Conservation (phyloP, 106 monocot species). For the Allium sativum region DNA sequence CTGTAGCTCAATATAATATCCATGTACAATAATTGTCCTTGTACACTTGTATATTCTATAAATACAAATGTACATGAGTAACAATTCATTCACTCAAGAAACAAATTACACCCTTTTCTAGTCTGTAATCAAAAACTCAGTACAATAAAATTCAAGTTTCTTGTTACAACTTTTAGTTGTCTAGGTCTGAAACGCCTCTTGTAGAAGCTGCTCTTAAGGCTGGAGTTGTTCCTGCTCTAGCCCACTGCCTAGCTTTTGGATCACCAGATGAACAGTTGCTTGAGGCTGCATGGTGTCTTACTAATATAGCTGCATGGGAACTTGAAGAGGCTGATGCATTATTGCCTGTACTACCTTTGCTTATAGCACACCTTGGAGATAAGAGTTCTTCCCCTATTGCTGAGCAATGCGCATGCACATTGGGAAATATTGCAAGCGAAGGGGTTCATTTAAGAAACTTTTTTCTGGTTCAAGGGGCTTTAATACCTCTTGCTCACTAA, state of each 20-base stretch:
- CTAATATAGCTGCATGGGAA: conserved; percentile 93
- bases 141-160: too few species aligned
- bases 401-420: conserved; percentile 97
- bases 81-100: too few species aligned
- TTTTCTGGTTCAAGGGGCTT: conserved; percentile 76
- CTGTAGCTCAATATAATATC: too few species aligned
- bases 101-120: too few species aligned
- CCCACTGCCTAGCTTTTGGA: conserved; percentile 82
- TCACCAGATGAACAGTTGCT: conserved; percentile 96
- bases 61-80: too few species aligned
- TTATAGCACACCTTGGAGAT: conserved; percentile 97
- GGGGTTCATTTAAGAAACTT: conserved; percentile 69
- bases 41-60: too few species aligned
- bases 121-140: too few species aligned
- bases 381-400: conserved; percentile 84
- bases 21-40: too few species aligned
- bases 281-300: conserved; percentile 98
- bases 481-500: conserved; percentile 73
- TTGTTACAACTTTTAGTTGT: too few species aligned
- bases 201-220: conserved; percentile 69
- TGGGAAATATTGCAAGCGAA: conserved; percentile 98
- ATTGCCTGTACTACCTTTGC: conserved; percentile 79
- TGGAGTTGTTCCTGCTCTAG: conserved; percentile 65
- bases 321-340: conserved; percentile 80
- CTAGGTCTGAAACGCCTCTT: conserved; percentile 80